Percentiles rank a stretch among this genome's conserved stretches.
Conservation (phyloP, 345 rosid genomes). For the Theobroma cacao region DNA sequence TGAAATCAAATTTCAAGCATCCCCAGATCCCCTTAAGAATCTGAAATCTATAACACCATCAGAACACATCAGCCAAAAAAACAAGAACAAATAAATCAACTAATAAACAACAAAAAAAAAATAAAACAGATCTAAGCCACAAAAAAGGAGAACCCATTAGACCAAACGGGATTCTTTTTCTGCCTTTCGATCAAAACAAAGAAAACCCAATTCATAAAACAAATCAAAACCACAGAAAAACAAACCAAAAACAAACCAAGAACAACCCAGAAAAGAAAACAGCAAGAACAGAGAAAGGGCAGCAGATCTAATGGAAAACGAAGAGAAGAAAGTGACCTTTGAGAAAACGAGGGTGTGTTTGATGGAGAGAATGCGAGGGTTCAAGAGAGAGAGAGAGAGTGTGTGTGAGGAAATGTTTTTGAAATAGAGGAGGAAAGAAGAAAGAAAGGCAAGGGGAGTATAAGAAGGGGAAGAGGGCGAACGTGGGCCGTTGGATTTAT, state of each 20-base stretch:
- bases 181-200: not conserved
- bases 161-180: not conserved
- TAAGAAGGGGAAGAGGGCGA: slow-evolving; percentile 4
- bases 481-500: slow-evolving; percentile 24
- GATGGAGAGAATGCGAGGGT: not conserved
- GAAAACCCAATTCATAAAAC: not conserved
- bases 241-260: not conserved
- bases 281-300: not conserved
- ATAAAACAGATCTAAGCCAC: not conserved
- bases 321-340: slow-evolving; percentile 11
- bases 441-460: not conserved
- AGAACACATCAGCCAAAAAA: not conserved
- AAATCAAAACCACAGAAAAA: not conserved
- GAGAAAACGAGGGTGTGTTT: not conserved
- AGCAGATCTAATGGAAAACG: not conserved
- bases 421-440: not conserved
- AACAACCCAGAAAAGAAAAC: not conserved
- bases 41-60: not conserved
- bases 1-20: not conserved
- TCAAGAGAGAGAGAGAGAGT: not conserved
- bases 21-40: not conserved
- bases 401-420: not conserved
- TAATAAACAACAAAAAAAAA: not conserved
- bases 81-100: not conserved
- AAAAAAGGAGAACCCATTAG: not conserved